Base-by-base conservation (phyloP, 768 basidiomycete species). In the Leccinum truebloodii region DNA sequence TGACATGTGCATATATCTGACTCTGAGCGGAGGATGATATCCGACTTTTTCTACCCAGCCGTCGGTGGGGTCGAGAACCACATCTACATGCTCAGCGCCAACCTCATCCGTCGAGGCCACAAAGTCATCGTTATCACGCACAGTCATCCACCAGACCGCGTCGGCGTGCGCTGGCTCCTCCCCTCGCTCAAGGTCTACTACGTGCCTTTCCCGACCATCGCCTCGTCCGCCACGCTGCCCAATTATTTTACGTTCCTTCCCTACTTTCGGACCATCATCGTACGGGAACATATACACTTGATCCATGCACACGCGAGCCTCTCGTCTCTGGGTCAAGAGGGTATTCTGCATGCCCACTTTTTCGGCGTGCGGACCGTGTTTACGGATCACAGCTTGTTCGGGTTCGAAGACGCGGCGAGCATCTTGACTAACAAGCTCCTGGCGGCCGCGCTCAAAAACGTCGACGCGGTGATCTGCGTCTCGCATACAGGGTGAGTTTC, bases 61-160 rank as follows among this genome's bases (percentile, higher is more conserved):
- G 89, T 95, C 3, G 97, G 97, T 3, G 97, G 97, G 8, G 96
- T 99, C 34, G 97, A 98, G 76, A 95, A 87, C 61, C 94, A 97
- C 73, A 95, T 98, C 39, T 98, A 93, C 76, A 92, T 92, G 85
- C 82, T 99, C 52, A 88, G 89, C 59, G 87, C 90, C 20, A 88
- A 89, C 52, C 85, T 98, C 46, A 85, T 95, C 57, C 80, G 81
- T 46, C 83, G 83, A 44, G 94, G 95, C 4, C 95, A 99, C 75
- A 94, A 91, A 75, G 94, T 99, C 58, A 88, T 98, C 63, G 87
- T 96, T 41, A 90, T 99, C 60, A 98, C 96, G 0, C 97, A 99
- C 71, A 87, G 90, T 60, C 93, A 96, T 69, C 82, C 87, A 6
- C 88, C 90, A 28, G 87, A 90, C 69, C 88, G 95, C 28, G 86